These are phyloP conservation scores for Quercus gilva DNA, from an alignment of 306 rosid species.

Conservation along the genomic window DNA sequence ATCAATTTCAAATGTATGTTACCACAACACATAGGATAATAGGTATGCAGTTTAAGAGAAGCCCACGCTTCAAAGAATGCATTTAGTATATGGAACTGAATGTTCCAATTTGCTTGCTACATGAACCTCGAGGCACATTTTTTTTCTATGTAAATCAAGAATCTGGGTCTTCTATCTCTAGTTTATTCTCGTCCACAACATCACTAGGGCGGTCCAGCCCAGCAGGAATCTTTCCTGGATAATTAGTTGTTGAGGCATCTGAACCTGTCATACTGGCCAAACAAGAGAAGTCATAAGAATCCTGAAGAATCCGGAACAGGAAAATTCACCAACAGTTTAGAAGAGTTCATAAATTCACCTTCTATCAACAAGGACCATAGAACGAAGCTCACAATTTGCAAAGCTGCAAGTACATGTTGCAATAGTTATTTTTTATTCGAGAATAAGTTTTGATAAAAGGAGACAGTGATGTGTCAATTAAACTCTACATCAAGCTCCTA, in stretches of 20 bases:
- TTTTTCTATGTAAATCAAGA: conserved; percentile 1
- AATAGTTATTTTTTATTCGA: neutral
- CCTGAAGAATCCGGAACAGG: conserved; percentile 13
- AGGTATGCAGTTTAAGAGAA: neutral
- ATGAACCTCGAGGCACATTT: neutral
- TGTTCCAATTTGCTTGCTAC: neutral
- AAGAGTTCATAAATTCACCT: conserved; percentile 40
- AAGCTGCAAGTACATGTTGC: conserved; percentile 51
- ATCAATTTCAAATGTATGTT: neutral
- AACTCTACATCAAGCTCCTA: neutral
- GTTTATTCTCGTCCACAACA: conserved; percentile 26
- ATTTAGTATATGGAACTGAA: neutral
- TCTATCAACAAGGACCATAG: conserved; percentile 58
- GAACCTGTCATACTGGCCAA: conserved; percentile 49
- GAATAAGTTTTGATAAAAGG: neutral
- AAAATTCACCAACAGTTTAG: neutral
- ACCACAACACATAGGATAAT: neutral
- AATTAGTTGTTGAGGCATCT: conserved; percentile 54
- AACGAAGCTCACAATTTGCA: conserved; percentile 72
- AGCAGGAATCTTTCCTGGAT: conserved; percentile 63
- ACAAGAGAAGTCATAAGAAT: conserved; percentile 22
- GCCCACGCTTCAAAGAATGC: neutral
- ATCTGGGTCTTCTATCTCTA: conserved; percentile 27
- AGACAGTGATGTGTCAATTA: neutral
- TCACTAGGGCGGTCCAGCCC: conserved; percentile 59